Base-by-base conservation (phyloP, 306 rosid genomes). In the Benincasa hispida region DNA sequence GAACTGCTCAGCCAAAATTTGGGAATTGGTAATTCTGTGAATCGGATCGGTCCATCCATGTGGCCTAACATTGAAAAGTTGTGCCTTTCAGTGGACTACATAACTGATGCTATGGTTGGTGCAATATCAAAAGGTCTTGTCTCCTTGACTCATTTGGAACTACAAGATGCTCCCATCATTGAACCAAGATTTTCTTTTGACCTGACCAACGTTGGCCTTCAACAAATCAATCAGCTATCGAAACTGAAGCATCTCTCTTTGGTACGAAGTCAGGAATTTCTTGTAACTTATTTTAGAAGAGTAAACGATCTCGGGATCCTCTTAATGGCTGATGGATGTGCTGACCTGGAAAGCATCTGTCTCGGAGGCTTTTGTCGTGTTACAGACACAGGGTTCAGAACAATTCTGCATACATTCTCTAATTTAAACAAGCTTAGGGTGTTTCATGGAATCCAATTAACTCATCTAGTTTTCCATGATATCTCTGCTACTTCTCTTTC, bases 321-420 rank as follows among this genome's bases (percentile, higher is more conserved):
- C 82, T 81, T 91, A 76, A 84, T 94, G 95, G 97, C 96, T 18
- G 98, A 94, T 73, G 91, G 89, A 73, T 94, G 97, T 68, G 83
- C 86, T 32, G 81, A 83, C 79, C 78, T 94, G 85, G 98, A 94
- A 84, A 94, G 95, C 83, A 91, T 94, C 86, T 88, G 85, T 77
- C 91, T 94, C 14, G 92, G 97, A 30, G 98, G 98, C 82, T 94
- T 94, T 82, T 94, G 97, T 75, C 97, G 96, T 12, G 98, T 94
- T 79, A 91, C 97, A 17, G 98, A 94, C 90, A 91, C 97, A 0
- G 97, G 98, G 67, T 91, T 94, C 87, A 89, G 88, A 86, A 94
- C 97, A 2, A 84, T 94, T 83, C 74, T 94, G 85, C 97, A 91
- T 77, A 87, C 98, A 9, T 94, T 96, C 87, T 85, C 93, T 72